Evolutionary conservation across 495 filamentous ascomycete species (phyloP).

Genomic region (Aspergillus diversus): DNA sequence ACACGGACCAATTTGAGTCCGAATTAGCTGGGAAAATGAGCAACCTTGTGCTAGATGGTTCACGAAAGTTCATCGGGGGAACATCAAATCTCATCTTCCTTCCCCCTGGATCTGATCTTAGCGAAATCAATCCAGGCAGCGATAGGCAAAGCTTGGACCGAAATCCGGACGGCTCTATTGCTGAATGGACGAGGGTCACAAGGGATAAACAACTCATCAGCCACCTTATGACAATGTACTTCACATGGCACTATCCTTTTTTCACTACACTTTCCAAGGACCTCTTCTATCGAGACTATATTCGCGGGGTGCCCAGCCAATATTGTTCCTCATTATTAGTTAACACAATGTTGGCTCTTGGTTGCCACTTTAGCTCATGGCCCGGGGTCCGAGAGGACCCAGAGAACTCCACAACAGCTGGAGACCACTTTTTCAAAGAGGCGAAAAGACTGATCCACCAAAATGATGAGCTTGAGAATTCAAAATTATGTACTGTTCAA

Average conservation of each 20-base stretch:
- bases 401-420: slow-evolving; percentile 80
- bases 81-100: slow-evolving; percentile 93
- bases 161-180: slow-evolving; percentile 52
- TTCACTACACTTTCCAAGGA: slow-evolving; percentile 91
- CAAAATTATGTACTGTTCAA: slow-evolving; percentile 91
- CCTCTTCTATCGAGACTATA: slow-evolving; percentile 87
- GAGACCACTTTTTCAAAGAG: slow-evolving; percentile 96
- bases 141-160: slow-evolving; percentile 24
- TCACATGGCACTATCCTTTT: slow-evolving; percentile 97
- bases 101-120: slow-evolving; percentile 54
- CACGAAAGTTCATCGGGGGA: slow-evolving; percentile 89
- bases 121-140: slow-evolving; percentile 43
- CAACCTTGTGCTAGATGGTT: slow-evolving; percentile 87
- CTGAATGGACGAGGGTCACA: slow-evolving; percentile 88
- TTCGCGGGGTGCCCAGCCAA: slow-evolving; percentile 60
- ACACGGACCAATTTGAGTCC: slow-evolving; percentile 71
- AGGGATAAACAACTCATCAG: slow-evolving; percentile 74
- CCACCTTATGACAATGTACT: slow-evolving; percentile 96
- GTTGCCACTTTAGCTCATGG: slow-evolving; percentile 91
- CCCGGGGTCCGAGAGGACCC: slow-evolving; percentile 68
- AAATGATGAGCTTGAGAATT: slow-evolving; percentile 91
- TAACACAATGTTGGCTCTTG: slow-evolving; percentile 94
- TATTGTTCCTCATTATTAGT: slow-evolving; percentile 92
- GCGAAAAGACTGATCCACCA: slow-evolving; percentile 88
- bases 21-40: slow-evolving; percentile 93